Conservation (phyloP, 805 yeast species). For the Sugiyamaella valdiviana region DNA sequence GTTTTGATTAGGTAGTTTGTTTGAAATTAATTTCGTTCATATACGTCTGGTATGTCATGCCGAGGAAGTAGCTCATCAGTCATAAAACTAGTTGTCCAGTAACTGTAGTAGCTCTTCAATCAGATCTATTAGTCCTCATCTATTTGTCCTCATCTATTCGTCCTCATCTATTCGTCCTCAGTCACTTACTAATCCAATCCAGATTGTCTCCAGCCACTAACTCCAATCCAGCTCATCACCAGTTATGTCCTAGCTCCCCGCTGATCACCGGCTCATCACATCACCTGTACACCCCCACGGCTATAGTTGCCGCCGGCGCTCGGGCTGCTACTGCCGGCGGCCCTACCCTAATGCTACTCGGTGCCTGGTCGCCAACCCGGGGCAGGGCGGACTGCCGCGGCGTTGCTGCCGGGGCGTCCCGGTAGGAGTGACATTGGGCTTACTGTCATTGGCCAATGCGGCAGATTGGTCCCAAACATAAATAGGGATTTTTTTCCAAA, state of each 20-base stretch:
- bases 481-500: neutral
- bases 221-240: too few species aligned
- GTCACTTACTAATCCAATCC: neutral
- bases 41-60: neutral
- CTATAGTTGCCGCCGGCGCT: too few species aligned
- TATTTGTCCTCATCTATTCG: neutral
- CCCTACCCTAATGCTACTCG: neutral
- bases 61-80: too few species aligned
- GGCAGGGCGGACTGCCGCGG: neutral
- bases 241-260: too few species aligned
- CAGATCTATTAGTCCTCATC: too few species aligned
- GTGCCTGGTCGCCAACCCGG: neutral
- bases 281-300: too few species aligned
- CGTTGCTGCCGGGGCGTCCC: constrained; percentile 1
- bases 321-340: too few species aligned
- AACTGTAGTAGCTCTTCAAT: too few species aligned
- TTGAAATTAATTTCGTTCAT: neutral
- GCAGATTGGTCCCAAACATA: constrained; percentile 1
- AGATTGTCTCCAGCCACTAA: neutral
- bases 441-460: constrained; percentile 4
- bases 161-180: neutral
- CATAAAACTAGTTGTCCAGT: too few species aligned
- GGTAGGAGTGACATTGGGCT: constrained; percentile 4
- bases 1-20: neutral
- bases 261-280: too few species aligned